phyloP scores from a whole-genome alignment of 1,284 basidiomycete genomes.

The Leucoagaricus sp. region DNA sequence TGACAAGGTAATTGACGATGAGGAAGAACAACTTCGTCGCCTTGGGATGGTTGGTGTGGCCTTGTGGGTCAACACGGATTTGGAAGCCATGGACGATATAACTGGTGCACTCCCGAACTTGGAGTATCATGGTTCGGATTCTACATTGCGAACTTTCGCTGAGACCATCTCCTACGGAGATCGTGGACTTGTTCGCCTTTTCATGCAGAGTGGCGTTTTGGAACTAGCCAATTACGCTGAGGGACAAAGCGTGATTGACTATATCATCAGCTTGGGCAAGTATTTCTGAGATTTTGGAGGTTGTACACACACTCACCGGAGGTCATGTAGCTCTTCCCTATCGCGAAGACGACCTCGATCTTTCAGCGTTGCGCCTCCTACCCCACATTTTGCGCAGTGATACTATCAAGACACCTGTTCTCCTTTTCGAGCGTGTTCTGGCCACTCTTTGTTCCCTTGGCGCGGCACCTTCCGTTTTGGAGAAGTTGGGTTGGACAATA shows the following conservation, averaged over 20 bases:
- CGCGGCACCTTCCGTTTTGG: conserved; percentile 25
- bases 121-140: conserved; percentile 4
- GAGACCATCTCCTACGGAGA: conserved; percentile 3
- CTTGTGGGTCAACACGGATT: neutral
- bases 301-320: neutral
- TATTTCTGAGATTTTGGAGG: neutral
- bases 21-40: conserved; percentile 8
- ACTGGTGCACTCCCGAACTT: neutral
- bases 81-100: neutral
- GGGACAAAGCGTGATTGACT: neutral
- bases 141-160: neutral
- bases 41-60: conserved; percentile 1
- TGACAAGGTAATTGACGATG: conserved; percentile 6
- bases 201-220: conserved; percentile 6
- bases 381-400: neutral
- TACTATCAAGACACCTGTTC: neutral
- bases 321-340: neutral
- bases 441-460: conserved; percentile 30
- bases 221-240: conserved; percentile 11
- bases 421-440: neutral
- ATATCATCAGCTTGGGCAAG: conserved; percentile 1
- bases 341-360: conserved; percentile 1
- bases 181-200: neutral
- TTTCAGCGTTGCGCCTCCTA: neutral
- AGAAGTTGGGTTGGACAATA: conserved; percentile 33